Percentiles rank a stretch among this genome's conserved stretches.
Conservation (phyloP, 1,284 basidiomycete species). For the Boletus mariae region DNA sequence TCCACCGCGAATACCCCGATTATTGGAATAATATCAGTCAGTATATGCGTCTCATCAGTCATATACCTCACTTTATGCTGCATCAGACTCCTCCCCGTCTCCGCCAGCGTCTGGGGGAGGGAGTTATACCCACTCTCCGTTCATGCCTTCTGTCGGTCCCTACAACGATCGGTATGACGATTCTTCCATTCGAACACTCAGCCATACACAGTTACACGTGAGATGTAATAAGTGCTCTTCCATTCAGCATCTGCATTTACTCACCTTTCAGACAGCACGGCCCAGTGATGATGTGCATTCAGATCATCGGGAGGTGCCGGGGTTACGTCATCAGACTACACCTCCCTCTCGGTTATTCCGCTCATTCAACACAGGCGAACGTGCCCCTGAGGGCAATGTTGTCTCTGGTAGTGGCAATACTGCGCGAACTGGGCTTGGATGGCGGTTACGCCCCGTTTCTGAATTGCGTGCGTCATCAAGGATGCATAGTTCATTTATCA, state of each 20-base stretch:
- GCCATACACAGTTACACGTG: neutral
- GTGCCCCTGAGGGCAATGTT: neutral
- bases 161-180: neutral
- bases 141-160: slow-evolving; percentile 1
- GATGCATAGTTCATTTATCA: neutral
- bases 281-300: neutral
- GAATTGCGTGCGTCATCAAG: slow-evolving; percentile 58
- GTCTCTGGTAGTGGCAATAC: slow-evolving; percentile 12
- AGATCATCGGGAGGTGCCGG: neutral
- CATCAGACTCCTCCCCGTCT: slow-evolving; percentile 39
- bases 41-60: slow-evolving; percentile 41
- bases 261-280: slow-evolving; percentile 10
- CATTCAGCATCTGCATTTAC: neutral
- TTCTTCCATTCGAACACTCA: neutral
- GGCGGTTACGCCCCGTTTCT: slow-evolving; percentile 64
- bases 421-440: slow-evolving; percentile 39
- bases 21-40: slow-evolving; percentile 40
- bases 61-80: slow-evolving; percentile 5
- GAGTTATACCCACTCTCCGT: slow-evolving; percentile 5
- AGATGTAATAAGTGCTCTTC: slow-evolving; percentile 9
- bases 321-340: neutral
- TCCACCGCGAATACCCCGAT: slow-evolving; percentile 3
- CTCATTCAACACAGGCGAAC: neutral
- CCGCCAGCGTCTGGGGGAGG: slow-evolving; percentile 27
- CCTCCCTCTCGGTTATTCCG: neutral